A percentile compares a stretch with the other conserved stretches of the same genome.
Conservation (phyloP, 1,139 yeast species). For the Blastobotrys elegans region DNA sequence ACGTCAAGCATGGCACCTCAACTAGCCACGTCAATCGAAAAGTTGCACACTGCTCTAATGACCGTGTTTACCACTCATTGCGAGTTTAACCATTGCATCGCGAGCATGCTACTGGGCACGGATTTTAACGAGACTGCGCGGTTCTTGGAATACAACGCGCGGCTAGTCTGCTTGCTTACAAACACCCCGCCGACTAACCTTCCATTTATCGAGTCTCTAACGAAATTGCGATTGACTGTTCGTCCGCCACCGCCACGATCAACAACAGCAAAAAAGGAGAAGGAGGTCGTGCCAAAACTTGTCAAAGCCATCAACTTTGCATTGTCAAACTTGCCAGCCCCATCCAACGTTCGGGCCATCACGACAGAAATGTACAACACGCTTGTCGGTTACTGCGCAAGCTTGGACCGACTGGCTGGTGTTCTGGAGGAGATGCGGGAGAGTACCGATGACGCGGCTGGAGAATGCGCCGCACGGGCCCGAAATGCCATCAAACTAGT, state of each 20-base stretch:
- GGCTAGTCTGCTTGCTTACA: not conserved
- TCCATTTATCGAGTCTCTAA: not conserved
- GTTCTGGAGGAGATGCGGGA: not conserved
- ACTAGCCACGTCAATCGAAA: not conserved
- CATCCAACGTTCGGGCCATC: not conserved
- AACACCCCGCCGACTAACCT: not conserved
- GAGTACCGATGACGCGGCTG: not conserved
- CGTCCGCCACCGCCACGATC: too few species aligned
- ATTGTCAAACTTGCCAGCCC: not conserved
- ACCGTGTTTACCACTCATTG: not conserved
- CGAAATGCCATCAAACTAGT: not conserved
- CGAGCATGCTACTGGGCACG: not conserved
- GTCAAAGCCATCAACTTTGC: not conserved
- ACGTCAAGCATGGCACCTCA: not conserved
- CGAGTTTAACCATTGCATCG: not conserved
- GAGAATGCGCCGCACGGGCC: not conserved
- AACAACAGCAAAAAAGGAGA: not conserved
- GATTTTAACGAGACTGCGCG: not conserved
- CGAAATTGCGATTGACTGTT: not conserved
- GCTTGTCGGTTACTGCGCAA: not conserved
- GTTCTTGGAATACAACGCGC: not conserved
- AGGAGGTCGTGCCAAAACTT: not conserved
- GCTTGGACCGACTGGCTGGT: not conserved
- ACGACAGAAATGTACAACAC: not conserved
- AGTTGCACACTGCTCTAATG: not conserved